Percentiles rank a stretch among this genome's conserved stretches.
phyloP scores from a whole-genome alignment of 352 stramenopile genomes.

The Globisporangium perplexum region DNA sequence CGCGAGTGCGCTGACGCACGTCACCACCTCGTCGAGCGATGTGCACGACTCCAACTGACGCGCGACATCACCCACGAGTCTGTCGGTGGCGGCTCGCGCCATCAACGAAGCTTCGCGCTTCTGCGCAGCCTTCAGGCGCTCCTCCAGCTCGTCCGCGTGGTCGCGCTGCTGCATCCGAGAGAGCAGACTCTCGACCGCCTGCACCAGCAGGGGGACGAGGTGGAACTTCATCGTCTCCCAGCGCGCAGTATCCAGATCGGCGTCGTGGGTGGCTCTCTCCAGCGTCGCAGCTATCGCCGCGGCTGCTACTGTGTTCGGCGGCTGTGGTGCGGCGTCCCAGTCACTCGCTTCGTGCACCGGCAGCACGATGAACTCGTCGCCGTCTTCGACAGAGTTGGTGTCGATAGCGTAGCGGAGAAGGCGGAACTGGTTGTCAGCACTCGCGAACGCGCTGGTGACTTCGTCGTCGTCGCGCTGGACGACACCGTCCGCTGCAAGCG shows the following conservation, averaged over 20 bases:
- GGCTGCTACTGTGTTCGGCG: not conserved
- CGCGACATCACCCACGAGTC: not conserved
- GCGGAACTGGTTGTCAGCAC: slow-evolving; percentile 5
- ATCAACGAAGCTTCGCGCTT: not conserved
- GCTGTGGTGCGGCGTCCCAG: not conserved
- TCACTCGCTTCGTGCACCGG: no score
- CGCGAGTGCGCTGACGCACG: slow-evolving; percentile 4
- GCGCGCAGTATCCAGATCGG: not conserved
- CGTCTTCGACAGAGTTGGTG: not conserved
- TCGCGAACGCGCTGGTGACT: not conserved
- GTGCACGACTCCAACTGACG: slow-evolving; percentile 2
- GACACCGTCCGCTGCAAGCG: not conserved
- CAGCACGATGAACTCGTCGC: slow-evolving; percentile 2
- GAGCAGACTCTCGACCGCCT: slow-evolving; percentile 3
- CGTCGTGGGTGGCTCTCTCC: not conserved
- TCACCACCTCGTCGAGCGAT: slow-evolving; percentile 9
- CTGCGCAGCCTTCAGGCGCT: not conserved
- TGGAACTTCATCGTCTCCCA: not conserved
- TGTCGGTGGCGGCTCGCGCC: not conserved
- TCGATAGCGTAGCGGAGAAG: slow-evolving; percentile 12
- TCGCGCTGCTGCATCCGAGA: not conserved
- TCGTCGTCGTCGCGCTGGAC: not conserved
- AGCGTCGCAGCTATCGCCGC: not conserved
- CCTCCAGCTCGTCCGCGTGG: not conserved
- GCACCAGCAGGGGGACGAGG: slow-evolving; percentile 7